These are phyloP conservation scores for Ceratobasidium sp. DNA, from an alignment of 1,284 basidiomycete species.

Conservation along the genomic window DNA sequence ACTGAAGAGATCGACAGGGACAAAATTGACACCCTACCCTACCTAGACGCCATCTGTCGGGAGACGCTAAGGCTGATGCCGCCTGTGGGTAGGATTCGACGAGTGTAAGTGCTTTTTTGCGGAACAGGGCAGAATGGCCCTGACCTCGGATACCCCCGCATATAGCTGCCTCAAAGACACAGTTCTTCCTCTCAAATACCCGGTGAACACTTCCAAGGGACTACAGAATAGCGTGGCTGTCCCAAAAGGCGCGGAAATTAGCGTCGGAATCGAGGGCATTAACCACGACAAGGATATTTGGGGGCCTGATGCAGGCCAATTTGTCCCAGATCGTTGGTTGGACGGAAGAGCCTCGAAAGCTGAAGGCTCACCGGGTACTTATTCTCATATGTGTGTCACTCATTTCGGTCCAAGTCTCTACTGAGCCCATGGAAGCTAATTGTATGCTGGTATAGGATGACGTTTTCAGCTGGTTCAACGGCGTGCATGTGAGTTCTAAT, in stretches of 20 bases:
- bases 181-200: conserved; percentile 9
- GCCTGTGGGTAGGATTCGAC: conserved; percentile 75
- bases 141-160: not conserved
- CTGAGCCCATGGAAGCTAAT: not conserved
- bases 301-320: conserved; percentile 14
- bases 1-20: conserved; percentile 49
- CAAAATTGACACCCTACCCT: conserved; percentile 58
- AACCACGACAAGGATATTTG: conserved; percentile 19
- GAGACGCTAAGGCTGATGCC: conserved; percentile 76
- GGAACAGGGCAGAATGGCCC: not conserved
- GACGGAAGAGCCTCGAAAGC: conserved; percentile 14
- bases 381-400: conserved; percentile 4
- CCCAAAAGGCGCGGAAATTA: conserved; percentile 49
- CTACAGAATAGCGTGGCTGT: conserved; percentile 20
- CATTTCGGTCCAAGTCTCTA: not conserved
- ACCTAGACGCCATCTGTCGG: conserved; percentile 74
- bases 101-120: conserved; percentile 56
- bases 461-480: conserved; percentile 16
- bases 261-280: conserved; percentile 41
- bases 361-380: conserved; percentile 9
- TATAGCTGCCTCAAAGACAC: conserved; percentile 18
- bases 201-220: conserved; percentile 7
- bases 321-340: conserved; percentile 16
- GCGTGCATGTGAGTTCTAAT: conserved; percentile 22
- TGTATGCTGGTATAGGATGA: conserved; percentile 9